Conservation (phyloP, 2,329 filamentous ascomycete species). For the Trichoderma koningii region DNA sequence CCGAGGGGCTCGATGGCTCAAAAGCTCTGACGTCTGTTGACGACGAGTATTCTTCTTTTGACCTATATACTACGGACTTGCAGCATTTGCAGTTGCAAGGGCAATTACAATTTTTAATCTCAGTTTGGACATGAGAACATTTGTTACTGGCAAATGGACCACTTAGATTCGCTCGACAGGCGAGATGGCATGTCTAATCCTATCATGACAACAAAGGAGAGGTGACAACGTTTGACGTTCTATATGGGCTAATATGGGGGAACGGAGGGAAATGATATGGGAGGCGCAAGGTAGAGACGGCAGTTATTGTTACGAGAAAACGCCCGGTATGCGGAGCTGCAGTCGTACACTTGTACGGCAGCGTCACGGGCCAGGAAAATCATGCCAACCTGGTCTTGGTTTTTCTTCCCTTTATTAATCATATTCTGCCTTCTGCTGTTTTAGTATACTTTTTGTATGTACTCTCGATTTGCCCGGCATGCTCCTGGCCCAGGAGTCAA, state of each 20-base stretch:
- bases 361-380: constrained; percentile 18
- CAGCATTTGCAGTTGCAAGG: not conserved
- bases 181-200: constrained; percentile 35
- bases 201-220: constrained; percentile 36
- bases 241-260: constrained; percentile 32
- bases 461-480: constrained; percentile 18
- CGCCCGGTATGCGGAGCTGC: constrained; percentile 12
- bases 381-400: constrained; percentile 15
- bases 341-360: constrained; percentile 18
- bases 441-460: constrained; percentile 25
- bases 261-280: constrained; percentile 10
- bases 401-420: constrained; percentile 17
- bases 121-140: constrained; percentile 26
- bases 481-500: constrained; percentile 19
- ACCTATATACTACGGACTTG: constrained; percentile 9
- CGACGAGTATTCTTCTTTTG: constrained; percentile 1
- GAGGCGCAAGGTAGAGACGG: constrained; percentile 26
- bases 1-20: not conserved
- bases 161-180: constrained; percentile 27
- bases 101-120: constrained; percentile 26
- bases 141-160: constrained; percentile 27
- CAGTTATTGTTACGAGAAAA: constrained; percentile 23
- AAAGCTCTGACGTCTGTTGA: not conserved
- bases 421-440: constrained; percentile 27
- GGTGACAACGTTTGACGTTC: constrained; percentile 37